Conservation (phyloP, 371 early-diverging fungal species). For the Mucor irregularis region DNA sequence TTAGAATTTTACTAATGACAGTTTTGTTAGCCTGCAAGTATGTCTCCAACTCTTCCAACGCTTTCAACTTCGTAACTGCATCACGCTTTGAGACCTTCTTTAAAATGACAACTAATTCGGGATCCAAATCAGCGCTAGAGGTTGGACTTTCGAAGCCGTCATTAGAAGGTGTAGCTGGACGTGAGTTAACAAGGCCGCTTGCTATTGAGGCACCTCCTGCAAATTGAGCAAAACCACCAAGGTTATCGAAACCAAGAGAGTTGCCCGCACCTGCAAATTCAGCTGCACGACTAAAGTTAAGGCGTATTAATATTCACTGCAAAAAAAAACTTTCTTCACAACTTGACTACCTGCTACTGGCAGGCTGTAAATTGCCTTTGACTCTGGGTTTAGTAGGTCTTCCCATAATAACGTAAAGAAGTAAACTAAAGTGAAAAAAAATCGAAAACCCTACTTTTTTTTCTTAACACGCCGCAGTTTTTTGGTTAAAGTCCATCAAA, state of each 20-base stretch:
- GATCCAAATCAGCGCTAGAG: slow-evolving; percentile 32
- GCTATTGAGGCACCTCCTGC: slow-evolving; percentile 26
- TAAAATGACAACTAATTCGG: slow-evolving; percentile 62
- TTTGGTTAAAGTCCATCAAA: not conserved
- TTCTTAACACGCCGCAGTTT: slow-evolving; percentile 11
- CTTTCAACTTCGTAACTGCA: slow-evolving; percentile 66
- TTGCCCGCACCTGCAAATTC: slow-evolving; percentile 55
- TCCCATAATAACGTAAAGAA: slow-evolving; percentile 37
- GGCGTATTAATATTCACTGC: not conserved
- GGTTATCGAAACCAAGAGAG: slow-evolving; percentile 47
- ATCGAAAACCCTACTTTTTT: not conserved
- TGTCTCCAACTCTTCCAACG: slow-evolving; percentile 64
- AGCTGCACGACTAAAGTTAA: slow-evolving; percentile 65
- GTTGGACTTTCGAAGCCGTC: slow-evolving; percentile 22
- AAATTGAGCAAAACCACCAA: slow-evolving; percentile 72
- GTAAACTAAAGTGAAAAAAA: slow-evolving; percentile 1
- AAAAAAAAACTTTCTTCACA: not conserved
- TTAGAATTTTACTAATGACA: slow-evolving; percentile 26
- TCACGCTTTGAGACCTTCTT: slow-evolving; percentile 69
- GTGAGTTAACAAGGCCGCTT: slow-evolving; percentile 15
- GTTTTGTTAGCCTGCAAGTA: slow-evolving; percentile 48
- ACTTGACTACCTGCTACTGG: slow-evolving; percentile 67
- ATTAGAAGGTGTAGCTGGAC: slow-evolving; percentile 24
- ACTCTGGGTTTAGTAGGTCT: slow-evolving; percentile 57
- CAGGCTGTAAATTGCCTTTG: slow-evolving; percentile 71